Evolutionary conservation across 2,329 filamentous ascomycete species (phyloP), one percentile per base, ranked within the genome.

Genomic region (Trichoderma arundinaceum): DNA sequence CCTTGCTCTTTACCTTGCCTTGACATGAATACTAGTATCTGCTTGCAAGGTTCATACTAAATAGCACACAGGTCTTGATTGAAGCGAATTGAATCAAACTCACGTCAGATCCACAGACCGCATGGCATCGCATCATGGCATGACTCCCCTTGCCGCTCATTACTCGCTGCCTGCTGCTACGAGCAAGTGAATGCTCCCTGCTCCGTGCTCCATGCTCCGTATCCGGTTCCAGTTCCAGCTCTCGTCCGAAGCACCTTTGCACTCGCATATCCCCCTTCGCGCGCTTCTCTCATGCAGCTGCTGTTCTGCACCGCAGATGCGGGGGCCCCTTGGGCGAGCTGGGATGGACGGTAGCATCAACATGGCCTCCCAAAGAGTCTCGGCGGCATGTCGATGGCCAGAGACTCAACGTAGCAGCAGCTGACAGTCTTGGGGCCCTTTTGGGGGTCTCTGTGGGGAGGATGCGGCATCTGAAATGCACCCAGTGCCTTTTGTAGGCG

Each of bases 361-460:
- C 48, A 52, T 38, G 52, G 41, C 32, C 41, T 64, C 60, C 60
- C 61, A 33, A 51, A 41, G 19, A 49, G 33, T 28, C 64, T 56
- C 57, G 57, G 57, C 56, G 57, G 51, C 22, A 56, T 65, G 43
- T 10, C 19, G 28, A 58, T 51, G 10, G 4, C 41, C 33, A 64
- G 51, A 56, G 60, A 58, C 53, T 65, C 44, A 59, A 58, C 53
- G 62, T 65, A 59, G 62, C 62, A 65, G 53, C 62, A 58, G 53
- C 53, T 64, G 61, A 64, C 51, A 57, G 43, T 15, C 22, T 51
- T 17, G 33, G 51, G 61, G 32, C 15, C 38, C 28, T 60, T 49
- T 60, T n/a, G 57, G 57, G 57, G 57, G 33, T 49, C 48, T 54
- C 39, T 63, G 49, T 63, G 60, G 60, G 60, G 60, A 46, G 48